These are phyloP conservation scores for Excoecaria agallocha DNA, from an alignment of 345 rosid species.

Conservation along the genomic window DNA sequence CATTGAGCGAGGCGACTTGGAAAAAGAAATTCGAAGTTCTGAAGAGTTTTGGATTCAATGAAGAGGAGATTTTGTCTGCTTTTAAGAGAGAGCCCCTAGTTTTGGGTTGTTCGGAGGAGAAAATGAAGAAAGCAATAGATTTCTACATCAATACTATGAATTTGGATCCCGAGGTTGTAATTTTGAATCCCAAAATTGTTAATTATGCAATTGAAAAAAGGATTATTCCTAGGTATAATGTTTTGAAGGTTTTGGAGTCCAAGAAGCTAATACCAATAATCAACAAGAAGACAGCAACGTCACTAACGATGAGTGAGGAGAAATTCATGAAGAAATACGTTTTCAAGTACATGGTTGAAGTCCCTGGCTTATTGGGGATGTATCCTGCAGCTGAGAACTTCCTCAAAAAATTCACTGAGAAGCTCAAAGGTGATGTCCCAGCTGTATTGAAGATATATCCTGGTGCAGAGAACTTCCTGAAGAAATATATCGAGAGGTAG, in stretches of 20 bases:
- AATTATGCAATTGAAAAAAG: constrained; percentile 20
- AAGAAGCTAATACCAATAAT: constrained; percentile 20
- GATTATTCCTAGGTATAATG: constrained; percentile 24
- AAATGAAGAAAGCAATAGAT: constrained; percentile 18
- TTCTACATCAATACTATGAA: constrained; percentile 25
- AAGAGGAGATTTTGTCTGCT: constrained; percentile 20
- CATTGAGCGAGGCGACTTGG: constrained; percentile 15
- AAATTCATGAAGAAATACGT: constrained; percentile 23
- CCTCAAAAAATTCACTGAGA: background rate
- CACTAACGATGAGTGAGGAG: constrained; percentile 6
- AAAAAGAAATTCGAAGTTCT: constrained; percentile 25
- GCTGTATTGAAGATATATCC: constrained; percentile 23
- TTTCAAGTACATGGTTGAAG: too few species aligned
- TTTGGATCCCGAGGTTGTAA: constrained; percentile 4
- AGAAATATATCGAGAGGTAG: too few species aligned
- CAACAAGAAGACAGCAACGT: background rate
- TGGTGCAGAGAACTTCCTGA: background rate
- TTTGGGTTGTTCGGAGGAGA: constrained; percentile 24
- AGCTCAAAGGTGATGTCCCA: constrained; percentile 14
- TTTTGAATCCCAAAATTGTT: constrained; percentile 18
- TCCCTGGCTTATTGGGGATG: too few species aligned
- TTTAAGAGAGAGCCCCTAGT: constrained; percentile 14
- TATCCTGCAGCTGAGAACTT: too few species aligned
- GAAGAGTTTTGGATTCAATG: constrained; percentile 32
- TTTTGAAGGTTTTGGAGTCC: constrained; percentile 23